Evolutionary conservation across 2,329 filamentous ascomycete genomes (phyloP), one percentile per base, ranked within the genome.

Genomic region (Colletotrichum filicis): DNA sequence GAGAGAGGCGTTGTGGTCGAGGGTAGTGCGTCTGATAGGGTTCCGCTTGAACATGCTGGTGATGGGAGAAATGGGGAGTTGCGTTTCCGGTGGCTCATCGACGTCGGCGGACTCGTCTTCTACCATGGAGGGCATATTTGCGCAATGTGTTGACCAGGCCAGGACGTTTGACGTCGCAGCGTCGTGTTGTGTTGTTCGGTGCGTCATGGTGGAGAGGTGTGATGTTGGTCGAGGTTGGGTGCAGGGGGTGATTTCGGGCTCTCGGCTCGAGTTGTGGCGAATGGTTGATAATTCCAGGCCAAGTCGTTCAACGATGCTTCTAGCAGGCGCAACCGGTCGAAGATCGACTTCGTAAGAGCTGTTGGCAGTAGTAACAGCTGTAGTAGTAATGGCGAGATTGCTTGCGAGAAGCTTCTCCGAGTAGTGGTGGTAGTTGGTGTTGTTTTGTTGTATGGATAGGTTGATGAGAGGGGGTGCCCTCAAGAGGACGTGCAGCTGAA

Each of bases 21-120:
- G 16, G 37, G 81, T 85, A 42, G 87, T 82, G 52, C 85, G 83
- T 78, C 85, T 85, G 67, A 88, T 84, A 61, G 80, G 80, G 64
- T 83, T 87, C 82, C 85, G 86, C 78, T 82, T 83, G 80, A 85
- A 91, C 82, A 80, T 84, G 76, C 76, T 80, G 76, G 65, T 78
- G 74, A 74, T 78, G 58, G 76, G 77, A 61, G 76, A 78, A 71
- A 56, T 74, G 76, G 66, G 76, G 74, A 79, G 76, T 71, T 74
- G 77, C 72, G 81, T 79, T 84, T 98, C 95, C 78, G 95, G 95
- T 62, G 95, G 95, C 83, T 98, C 96, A 82, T 98, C 96, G 63
- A 92, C 88, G 79, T 98, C 96, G 76, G 93, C 85, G 76, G 91
- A 82, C 69, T 98, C 95, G 72, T 90, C 89, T 75, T 88, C 86